Evolutionary conservation across 108 stramenopile species (phyloP).

Genomic region (Ochromonas danica): DNA sequence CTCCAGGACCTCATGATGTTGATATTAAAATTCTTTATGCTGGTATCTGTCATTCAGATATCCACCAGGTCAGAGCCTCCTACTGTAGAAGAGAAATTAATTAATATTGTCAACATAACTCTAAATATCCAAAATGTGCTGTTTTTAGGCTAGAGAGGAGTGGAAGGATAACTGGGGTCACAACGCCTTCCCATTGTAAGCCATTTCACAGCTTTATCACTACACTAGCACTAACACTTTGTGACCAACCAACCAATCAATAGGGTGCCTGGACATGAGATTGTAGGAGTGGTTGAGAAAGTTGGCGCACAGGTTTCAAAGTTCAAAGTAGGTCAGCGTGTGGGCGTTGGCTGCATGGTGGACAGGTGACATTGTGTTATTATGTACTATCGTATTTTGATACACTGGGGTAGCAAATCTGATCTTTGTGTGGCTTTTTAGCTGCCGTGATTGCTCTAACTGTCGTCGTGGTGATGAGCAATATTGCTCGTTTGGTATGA

Average conservation of each 20-base stretch:
- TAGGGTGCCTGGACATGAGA: constrained; percentile 40
- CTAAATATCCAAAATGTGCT: too few relatives aligned
- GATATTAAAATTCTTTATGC: constrained; percentile 20
- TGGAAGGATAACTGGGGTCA: constrained; percentile 8
- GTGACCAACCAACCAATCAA: too few relatives aligned
- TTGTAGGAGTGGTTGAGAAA: constrained; percentile 20
- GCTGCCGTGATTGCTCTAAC: constrained; percentile 33
- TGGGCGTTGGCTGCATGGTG: constrained; percentile 67
- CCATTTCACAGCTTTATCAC: background rate
- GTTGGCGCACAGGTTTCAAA: constrained; percentile 36
- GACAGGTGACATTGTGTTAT: constrained; percentile 61
- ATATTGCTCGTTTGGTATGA: constrained; percentile 21
- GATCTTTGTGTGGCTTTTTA: too few relatives aligned
- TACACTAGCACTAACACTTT: too few relatives aligned
- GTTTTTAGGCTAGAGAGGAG: too few relatives aligned
- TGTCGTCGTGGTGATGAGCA: constrained; percentile 38
- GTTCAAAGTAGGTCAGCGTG: constrained; percentile 63
- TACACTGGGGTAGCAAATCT: too few relatives aligned
- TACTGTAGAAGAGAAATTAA: background rate
- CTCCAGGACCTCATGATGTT: background rate
- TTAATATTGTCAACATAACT: background rate
- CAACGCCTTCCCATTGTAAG: background rate
- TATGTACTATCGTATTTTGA: too few relatives aligned
- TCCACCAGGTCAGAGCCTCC: too few relatives aligned
- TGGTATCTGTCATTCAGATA: constrained; percentile 36